Evolutionary conservation across 2,329 filamentous ascomycete species (phyloP).

Genomic region (Alternaria metachromatica): DNA sequence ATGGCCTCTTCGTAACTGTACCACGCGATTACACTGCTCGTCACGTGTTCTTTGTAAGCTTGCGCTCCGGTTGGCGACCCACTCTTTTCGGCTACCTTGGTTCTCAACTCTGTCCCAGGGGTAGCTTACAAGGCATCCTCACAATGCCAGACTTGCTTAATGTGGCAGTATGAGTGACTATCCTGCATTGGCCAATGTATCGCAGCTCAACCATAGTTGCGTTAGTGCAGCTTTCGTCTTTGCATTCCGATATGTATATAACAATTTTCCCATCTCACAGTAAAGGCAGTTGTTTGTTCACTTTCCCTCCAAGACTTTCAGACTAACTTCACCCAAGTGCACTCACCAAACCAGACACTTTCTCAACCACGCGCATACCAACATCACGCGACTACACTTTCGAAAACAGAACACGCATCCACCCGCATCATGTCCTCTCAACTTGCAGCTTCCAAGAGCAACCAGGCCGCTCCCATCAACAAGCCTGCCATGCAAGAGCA

Average conservation of each 20-base stretch:
- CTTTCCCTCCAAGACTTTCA: neutral
- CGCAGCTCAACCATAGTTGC: neutral
- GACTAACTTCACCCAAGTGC: neutral
- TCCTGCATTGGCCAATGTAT: neutral
- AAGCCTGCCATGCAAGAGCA: neutral
- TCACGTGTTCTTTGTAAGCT: neutral
- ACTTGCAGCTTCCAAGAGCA: neutral
- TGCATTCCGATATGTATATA: neutral
- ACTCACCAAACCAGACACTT: neutral
- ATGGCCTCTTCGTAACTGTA: neutral
- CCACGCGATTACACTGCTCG: neutral
- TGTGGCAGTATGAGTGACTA: neutral
- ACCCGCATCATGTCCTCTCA: neutral
- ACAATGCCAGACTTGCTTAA: neutral
- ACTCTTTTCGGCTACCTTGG: neutral
- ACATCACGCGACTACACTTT: neutral
- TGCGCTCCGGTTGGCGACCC: neutral
- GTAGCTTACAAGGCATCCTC: fast-evolving
- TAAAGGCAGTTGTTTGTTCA: neutral
- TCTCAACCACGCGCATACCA: neutral
- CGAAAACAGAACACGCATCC: neutral
- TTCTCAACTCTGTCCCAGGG: neutral
- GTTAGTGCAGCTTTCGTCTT: no score
- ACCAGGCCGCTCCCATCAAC: neutral
- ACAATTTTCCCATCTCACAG: neutral